Evolutionary conservation across 2,329 filamentous ascomycete genomes (phyloP), one percentile per base, ranked within the genome.

Genomic region (Venturia nashicola): DNA sequence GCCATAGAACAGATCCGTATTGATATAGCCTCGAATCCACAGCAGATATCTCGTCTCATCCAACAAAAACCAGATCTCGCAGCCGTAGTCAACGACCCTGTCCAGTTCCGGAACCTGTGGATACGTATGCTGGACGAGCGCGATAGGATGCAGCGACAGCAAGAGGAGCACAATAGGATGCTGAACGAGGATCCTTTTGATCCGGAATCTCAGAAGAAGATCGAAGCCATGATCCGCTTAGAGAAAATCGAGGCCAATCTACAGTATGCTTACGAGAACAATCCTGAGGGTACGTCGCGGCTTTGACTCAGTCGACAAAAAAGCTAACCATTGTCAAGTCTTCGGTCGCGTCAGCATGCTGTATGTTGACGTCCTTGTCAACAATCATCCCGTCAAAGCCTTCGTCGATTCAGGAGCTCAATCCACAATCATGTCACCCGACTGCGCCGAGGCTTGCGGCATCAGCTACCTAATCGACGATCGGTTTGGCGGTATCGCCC

Each of bases 381-480:
- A 99, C 75, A 88, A 90, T 14, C 84, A 90, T 69, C 90, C 89
- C 65, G 87, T 99, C 70, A 97, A 97, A 79, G 94, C 93, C 2
- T 88, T 99, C 69, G 94, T 99, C 66, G 94, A 99, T 75, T 97
- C 94, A 1, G 94, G 94, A 66, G 94, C 94, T 32, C 94, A 99
- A 77, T 91, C 93, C 34, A 99, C 94, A 61, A 97, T 99, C 78
- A 99, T 99, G 94, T 97, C 93, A 5, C 94, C 94, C 5, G 82
- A 86, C 32, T 97, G 91, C 72, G 94, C 94, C 34, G 90, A 96
- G 72, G 83, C 86, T 9, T 99, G 94, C 72, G 91, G 91, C 70
- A 97, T 99, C 75, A 96, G 96, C 89, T 88, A 93, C 60, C 84
- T 99, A 16, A 90, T 99, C 64, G 94, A 99, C 76, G 89, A 86